Evolutionary conservation across 345 rosid genomes (phyloP), one percentile per base, ranked within the genome.

Genomic region (Arabis alpina): DNA sequence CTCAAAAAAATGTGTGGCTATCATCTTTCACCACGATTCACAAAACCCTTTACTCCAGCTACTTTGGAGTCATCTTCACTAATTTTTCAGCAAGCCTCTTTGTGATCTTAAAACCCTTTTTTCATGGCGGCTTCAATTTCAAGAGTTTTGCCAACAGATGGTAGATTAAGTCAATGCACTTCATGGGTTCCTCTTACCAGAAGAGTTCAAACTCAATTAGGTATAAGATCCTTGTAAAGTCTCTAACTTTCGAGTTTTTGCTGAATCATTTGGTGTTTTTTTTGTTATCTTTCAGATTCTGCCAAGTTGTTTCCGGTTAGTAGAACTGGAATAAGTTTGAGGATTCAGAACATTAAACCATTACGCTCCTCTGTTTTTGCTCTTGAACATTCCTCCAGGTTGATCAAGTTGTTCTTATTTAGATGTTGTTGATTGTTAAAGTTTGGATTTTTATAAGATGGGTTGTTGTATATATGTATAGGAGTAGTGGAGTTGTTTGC

Each of bases 61-160:
- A 7, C 51, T 61, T 61, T 67, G 74, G 74, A 68, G 52, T 60
- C 63, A 40, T 70, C 36, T 56, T 61, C 36, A n/a, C 54, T 68
- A 51, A 19, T 32, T 4, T 54, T 16, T 1, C 9, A 5, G 8
- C 5, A 76, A 72, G 55, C 52, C 53, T 61, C 39, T 14, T 28
- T 37, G 25, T 54, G 16, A 10, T 55, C 43, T 13, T 47, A 58
- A 57, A 49, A 28, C 75, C 61, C 63, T 48, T 24, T 54, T 14
- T 6, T 6, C 25, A 34, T 12, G 32, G n/a, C 9, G 98, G 90
- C 87, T 5, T 84, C 96, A 49, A 81, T 85, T 63, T 90, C 92
- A n/a, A 81, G 87, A 75, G 36, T 86, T 66, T 66, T 83, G 43
- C 75, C 77, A 45, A 81, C 80, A 65, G 89, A 85, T 50, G 78